phyloP scores from a whole-genome alignment of 257 asterid species.

The Forsythia suspensa region DNA sequence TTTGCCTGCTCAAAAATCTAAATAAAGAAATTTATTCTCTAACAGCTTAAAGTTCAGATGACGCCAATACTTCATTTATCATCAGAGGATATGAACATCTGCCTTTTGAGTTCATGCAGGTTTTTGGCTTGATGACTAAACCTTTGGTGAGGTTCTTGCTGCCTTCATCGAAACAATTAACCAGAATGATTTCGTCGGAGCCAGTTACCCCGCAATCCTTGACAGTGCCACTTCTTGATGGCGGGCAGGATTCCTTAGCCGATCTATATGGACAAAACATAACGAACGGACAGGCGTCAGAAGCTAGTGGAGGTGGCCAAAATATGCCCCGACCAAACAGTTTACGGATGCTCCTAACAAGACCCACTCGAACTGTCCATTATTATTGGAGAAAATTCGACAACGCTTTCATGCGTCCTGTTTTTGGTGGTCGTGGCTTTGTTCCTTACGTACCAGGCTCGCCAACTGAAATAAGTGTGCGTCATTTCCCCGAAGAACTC shows the following conservation, averaged over 20 bases:
- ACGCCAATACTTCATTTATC: not conserved
- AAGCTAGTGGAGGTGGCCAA: conserved; percentile 36
- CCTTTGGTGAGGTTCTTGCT: conserved; percentile 64
- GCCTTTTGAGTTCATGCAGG: conserved; percentile 46
- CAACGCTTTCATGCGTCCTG: conserved; percentile 89
- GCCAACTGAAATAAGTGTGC: conserved; percentile 61
- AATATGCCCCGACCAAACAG: conserved; percentile 68
- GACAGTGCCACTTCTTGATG: conserved; percentile 66
- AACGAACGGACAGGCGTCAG: conserved; percentile 46
- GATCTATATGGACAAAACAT: conserved; percentile 38
- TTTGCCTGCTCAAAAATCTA: not conserved
- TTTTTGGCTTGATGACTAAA: conserved; percentile 86
- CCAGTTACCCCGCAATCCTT: conserved; percentile 62
- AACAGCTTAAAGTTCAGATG: not conserved
- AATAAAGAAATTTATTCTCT: not conserved
- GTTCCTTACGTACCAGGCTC: conserved; percentile 85
- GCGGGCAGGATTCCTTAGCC: conserved; percentile 45
- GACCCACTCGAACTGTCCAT: conserved; percentile 81
- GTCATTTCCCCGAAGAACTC: conserved; percentile 32
- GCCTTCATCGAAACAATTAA: conserved; percentile 56
- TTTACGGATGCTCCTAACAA: conserved; percentile 69
- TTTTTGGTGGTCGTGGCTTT: conserved; percentile 96
- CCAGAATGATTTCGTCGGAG: conserved; percentile 67
- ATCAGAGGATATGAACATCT: not conserved
- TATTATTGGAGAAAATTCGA: conserved; percentile 94